Base-by-base conservation (phyloP, 1,284 basidiomycete genomes). In the Wolfiporia cocos region DNA sequence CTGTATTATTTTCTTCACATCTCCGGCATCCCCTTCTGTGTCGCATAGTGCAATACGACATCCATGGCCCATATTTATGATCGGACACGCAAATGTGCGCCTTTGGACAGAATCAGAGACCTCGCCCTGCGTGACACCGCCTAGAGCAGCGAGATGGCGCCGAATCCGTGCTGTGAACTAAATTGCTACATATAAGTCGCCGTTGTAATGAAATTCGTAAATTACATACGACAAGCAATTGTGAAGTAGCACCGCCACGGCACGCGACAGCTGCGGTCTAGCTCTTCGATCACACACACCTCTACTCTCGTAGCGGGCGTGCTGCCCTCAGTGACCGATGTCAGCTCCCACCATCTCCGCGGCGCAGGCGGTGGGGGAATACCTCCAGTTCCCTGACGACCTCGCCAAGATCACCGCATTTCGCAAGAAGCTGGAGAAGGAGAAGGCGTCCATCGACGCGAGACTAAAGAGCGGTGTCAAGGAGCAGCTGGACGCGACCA, bases 351-450 rank as follows among this genome's bases (percentile, higher is more conserved):
- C 74, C 29, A 73, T 79, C n/a, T 85, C 85, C 42, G 86, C 86
- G 24, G 82, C 86, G 0, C 86, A 90, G 59, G 82, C 85, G 22
- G 76, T 89, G 35, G 86, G 86, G 46, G 89, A 93, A 68, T 84
- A 90, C 57, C 74, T 94, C 3, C 89, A 93, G 53, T 87, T 90
- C 21, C 93, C 94, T 1, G 93, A 98, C 61, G 95, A 98, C 66
- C 81, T 98, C 37, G 71, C 83, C 56, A 98, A 98, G 67, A 80
- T 98, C 36, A 72, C 79, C 3, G 81, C 89, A 1, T 91, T 92
- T 56, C 81, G 92, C 48, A 95, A 94, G 72, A 96, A 96, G 62
- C 76, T 98, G 21, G 85, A 93, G 65, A 96, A 95, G 66, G 95
- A 99, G 68, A 95, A 96, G 65, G 82, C 91, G 0, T 88, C 91